Evolutionary conservation across 805 yeast genomes (phyloP), one percentile per base, ranked within the genome.

Genomic region (Candida patagonica): DNA sequence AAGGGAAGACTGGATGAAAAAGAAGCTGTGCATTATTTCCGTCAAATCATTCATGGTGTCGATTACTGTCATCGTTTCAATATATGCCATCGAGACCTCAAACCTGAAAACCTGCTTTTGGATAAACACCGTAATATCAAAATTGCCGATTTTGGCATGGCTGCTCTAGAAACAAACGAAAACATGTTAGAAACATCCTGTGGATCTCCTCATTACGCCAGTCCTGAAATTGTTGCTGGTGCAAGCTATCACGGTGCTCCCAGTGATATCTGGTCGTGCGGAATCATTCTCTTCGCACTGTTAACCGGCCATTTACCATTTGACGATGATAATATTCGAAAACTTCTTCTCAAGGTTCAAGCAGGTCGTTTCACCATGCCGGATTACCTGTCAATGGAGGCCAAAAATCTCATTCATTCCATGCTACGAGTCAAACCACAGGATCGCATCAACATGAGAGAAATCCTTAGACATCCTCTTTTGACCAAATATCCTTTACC

Each of bases 91-190:
- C 77, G 95, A 45, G 95, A 85, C 57, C 68, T 85, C 52, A 82
- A 82, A 55, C 94, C 94, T 2, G 94, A 82, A 56, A 82, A 82
- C 62, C 62, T 82, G 51, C 61, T 82, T 31, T 66, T 88, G 31
- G 97, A 88, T 63, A 78, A 80, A 56, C 73, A 85, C 57, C 75
- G 79, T 47, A 87, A 86, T 60, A 88, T 92, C 59, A 92, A 92
- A 60, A 86, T 92, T 49, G 98, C 98, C 7, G 98, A 92, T 62
- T 92, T 92, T 59, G 98, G 98, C 25, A 92, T 92, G 98, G 98
- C 98, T 13, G 97, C 98, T 5, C 66, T 92, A 34, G 97, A 92
- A 59, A 74, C 85, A 23, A 57, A 66, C n/a, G 89, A 79, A 49
- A 76, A 81, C 51, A 64, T 89, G 54, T 67, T 92, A 42, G 96